phyloP scores from a whole-genome alignment of 371 early-diverging fungal species.

The Mortierella polycephala region DNA sequence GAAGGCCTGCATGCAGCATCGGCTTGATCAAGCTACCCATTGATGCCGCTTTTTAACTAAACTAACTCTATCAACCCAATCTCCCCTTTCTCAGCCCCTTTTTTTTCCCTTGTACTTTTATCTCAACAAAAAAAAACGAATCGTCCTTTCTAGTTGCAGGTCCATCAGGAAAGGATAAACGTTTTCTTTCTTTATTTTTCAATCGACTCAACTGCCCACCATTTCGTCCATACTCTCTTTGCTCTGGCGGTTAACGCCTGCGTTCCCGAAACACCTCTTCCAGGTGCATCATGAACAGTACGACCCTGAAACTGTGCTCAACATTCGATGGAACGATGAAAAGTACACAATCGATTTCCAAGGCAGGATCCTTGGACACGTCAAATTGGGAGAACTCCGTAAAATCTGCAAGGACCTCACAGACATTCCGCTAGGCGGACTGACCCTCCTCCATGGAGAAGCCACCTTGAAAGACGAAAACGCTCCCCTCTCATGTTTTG shows the following conservation, averaged over 20 bases:
- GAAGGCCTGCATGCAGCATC: too few species aligned
- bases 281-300: slow-evolving; percentile 25
- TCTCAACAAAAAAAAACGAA: too few species aligned
- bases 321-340: slow-evolving; percentile 35
- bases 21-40: too few species aligned
- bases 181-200: too few species aligned
- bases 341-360: slow-evolving; percentile 46
- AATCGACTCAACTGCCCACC: slow-evolving; percentile 9
- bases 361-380: slow-evolving; percentile 35
- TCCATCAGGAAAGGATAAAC: too few species aligned
- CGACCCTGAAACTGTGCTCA: slow-evolving; percentile 37
- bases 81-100: too few species aligned
- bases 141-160: too few species aligned
- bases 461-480: slow-evolving; percentile 74
- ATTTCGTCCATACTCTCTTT: slow-evolving; percentile 50
- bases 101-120: too few species aligned
- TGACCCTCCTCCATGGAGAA: slow-evolving; percentile 17
- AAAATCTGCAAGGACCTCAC: slow-evolving; percentile 42
- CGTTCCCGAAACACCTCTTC: slow-evolving; percentile 44
- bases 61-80: too few species aligned
- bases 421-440: slow-evolving; percentile 42
- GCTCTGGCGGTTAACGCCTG: slow-evolving; percentile 53
- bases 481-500: slow-evolving; percentile 64
- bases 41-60: too few species aligned
- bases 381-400: slow-evolving; percentile 31